These are phyloP conservation scores for Apiosordaria backusii DNA, from an alignment of 495 filamentous ascomycete genomes.

Conservation along the genomic window DNA sequence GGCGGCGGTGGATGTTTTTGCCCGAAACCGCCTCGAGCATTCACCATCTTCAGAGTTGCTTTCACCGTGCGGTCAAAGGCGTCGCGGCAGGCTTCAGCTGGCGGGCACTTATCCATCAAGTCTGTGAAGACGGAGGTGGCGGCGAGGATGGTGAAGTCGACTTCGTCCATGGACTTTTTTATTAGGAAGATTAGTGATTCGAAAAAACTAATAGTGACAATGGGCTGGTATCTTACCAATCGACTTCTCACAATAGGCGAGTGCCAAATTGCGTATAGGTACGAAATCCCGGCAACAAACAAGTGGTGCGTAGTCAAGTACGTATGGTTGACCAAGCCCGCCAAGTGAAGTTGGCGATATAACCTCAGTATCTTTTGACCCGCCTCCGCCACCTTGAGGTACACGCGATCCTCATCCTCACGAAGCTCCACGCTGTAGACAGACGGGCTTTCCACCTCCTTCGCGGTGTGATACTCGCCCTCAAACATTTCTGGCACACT, in stretches of 20 bases:
- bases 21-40: slow-evolving; percentile 77
- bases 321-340: slow-evolving; percentile 90
- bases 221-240: slow-evolving; percentile 53
- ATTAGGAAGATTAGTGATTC: slow-evolving; percentile 30
- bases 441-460: slow-evolving; percentile 48
- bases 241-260: slow-evolving; percentile 80
- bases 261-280: slow-evolving; percentile 97
- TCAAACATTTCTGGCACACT: slow-evolving; percentile 82
- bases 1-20: slow-evolving; percentile 25
- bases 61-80: slow-evolving; percentile 95
- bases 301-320: slow-evolving; percentile 96
- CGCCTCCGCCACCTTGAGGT: slow-evolving; percentile 89
- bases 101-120: slow-evolving; percentile 42
- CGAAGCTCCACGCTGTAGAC: slow-evolving; percentile 51
- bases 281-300: slow-evolving; percentile 97
- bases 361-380: slow-evolving; percentile 88
- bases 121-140: slow-evolving; percentile 62
- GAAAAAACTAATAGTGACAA: neutral
- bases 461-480: slow-evolving; percentile 68
- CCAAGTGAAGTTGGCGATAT: slow-evolving; percentile 83
- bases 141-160: slow-evolving; percentile 93
- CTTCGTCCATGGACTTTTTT: slow-evolving; percentile 78
- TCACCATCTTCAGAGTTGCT: slow-evolving; percentile 88
- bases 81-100: slow-evolving; percentile 72
- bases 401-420: slow-evolving; percentile 88